phyloP scores from a whole-genome alignment of 148 eudicot genomes.

The Spergularia marina region DNA sequence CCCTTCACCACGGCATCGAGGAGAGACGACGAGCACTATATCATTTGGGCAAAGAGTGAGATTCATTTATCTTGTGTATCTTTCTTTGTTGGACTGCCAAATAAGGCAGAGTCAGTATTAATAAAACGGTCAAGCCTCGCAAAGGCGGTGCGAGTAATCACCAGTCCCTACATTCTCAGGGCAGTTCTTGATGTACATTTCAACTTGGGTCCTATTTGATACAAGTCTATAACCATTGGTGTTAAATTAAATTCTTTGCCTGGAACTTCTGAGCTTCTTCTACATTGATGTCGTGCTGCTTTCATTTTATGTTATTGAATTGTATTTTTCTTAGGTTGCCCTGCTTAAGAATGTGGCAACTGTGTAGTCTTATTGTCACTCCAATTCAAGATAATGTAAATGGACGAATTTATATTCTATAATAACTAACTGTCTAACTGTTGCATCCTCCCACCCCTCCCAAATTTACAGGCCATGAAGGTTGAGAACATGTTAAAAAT shows the following conservation, averaged over 20 bases:
- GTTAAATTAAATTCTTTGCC: not conserved
- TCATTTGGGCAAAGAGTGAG: constrained; percentile 96
- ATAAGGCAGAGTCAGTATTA: no score
- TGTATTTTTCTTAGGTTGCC: not conserved
- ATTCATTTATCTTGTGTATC: constrained; percentile 9
- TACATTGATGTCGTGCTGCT: not conserved
- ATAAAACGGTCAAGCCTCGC: no score
- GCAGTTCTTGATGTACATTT: no score
- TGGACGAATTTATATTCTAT: not conserved
- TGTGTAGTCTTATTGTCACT: constrained; percentile 1
- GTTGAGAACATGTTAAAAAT: constrained; percentile 96
- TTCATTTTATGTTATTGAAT: not conserved
- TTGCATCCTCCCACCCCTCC: not conserved
- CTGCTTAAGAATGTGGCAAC: constrained; percentile 2
- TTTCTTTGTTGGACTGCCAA: not conserved
- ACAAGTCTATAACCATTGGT: not conserved
- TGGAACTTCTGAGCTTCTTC: not conserved
- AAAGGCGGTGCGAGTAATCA: no score
- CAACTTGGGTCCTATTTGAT: no score
- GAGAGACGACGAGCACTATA: constrained; percentile 92
- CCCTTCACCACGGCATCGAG: constrained; percentile 96
- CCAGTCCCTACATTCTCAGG: no score
- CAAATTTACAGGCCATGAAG: constrained; percentile 78
- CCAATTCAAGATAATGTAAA: not conserved
- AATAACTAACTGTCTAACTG: not conserved